phyloP scores from a whole-genome alignment of 2,329 filamentous ascomycete species.

The Cercospora sp. region DNA sequence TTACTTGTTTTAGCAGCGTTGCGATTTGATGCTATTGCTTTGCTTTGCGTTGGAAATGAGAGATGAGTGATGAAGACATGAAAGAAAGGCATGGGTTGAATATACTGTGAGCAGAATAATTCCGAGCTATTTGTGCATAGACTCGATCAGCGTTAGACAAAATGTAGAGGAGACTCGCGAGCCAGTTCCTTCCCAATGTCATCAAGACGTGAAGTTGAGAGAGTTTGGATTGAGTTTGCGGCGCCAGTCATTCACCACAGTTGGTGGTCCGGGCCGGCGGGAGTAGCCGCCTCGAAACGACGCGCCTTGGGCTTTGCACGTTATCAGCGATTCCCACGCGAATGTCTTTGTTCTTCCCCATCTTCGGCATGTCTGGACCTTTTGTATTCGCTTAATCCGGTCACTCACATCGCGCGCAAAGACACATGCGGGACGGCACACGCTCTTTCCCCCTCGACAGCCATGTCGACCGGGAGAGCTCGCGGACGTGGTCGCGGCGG shows the following conservation, averaged over 20 bases:
- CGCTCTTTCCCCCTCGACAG: constrained; percentile 21
- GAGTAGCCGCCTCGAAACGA: not conserved
- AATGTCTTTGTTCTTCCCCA: constrained; percentile 5
- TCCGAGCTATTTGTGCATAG: not conserved
- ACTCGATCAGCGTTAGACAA: not conserved
- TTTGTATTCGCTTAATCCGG: constrained; percentile 11
- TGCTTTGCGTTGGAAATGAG: constrained; percentile 17
- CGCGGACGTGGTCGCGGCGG: constrained; percentile 27
- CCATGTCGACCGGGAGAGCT: constrained; percentile 27
- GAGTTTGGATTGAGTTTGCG: not conserved
- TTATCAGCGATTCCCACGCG: constrained; percentile 2
- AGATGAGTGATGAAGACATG: constrained; percentile 25
- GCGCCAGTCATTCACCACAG: not conserved
- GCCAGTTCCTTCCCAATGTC: not conserved
- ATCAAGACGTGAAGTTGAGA: not conserved
- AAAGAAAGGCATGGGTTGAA: constrained; percentile 8
- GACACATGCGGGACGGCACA: constrained; percentile 25
- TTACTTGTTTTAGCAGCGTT: not conserved
- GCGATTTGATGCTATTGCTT: not conserved
- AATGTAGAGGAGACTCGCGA: not conserved
- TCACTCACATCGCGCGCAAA: not conserved
- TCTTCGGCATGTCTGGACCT: constrained; percentile 13
- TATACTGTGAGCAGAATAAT: not conserved
- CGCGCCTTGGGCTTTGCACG: not conserved
- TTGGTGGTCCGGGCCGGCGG: not conserved